phyloP scores from a whole-genome alignment of 2,329 filamentous ascomycete species.

The Fusarium proliferatum region DNA sequence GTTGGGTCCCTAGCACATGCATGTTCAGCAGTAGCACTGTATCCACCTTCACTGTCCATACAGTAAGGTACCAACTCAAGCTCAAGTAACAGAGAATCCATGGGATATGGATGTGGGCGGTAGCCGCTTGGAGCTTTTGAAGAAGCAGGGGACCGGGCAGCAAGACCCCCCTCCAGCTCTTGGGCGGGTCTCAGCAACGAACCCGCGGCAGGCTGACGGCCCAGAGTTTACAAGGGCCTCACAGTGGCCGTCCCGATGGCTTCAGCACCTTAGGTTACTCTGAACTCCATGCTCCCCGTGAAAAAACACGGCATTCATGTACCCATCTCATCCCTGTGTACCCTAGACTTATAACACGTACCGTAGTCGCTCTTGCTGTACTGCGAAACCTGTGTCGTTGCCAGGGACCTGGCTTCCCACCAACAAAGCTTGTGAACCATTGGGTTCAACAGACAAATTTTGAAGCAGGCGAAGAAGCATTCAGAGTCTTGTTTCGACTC shows the following conservation, averaged over 20 bases:
- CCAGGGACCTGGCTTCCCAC: slow-evolving; percentile 2
- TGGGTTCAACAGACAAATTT: slow-evolving; percentile 10
- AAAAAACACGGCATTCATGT: background rate
- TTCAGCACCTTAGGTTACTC: background rate
- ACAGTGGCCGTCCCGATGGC: background rate
- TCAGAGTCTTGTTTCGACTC: background rate
- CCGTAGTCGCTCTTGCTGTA: slow-evolving; percentile 7
- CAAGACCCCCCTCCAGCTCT: background rate
- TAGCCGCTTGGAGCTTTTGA: background rate
- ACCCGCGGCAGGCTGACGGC: background rate
- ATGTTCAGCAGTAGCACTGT: slow-evolving; percentile 7
- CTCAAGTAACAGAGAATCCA: background rate
- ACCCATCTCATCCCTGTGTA: background rate
- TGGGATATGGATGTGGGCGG: background rate
- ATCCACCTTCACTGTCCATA: background rate
- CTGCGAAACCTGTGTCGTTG: slow-evolving; percentile 1
- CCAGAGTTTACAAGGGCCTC: slow-evolving; percentile 7
- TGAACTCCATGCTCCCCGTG: background rate
- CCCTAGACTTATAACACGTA: background rate
- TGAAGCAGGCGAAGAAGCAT: background rate
- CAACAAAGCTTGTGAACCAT: background rate
- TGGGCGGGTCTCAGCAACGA: slow-evolving; percentile 12
- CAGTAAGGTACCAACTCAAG: background rate
- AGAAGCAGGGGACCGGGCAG: slow-evolving; percentile 8
- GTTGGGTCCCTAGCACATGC: slow-evolving; percentile 15